Evolutionary conservation across 371 early-diverging fungal genomes (phyloP).

Genomic region (Syncephalastrum monosporum): DNA sequence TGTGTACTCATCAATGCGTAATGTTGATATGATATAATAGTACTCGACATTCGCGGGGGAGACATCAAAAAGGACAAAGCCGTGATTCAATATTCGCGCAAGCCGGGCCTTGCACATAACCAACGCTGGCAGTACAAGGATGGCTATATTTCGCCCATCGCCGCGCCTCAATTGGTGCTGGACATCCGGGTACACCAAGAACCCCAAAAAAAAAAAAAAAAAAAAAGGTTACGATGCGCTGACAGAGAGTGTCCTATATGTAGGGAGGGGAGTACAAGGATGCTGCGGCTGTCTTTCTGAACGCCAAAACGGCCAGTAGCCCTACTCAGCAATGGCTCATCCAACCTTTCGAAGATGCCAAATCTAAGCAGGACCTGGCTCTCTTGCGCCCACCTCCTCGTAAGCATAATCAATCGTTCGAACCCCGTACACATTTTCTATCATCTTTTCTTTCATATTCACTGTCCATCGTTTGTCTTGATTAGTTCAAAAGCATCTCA

Average conservation of each 20-base stretch:
- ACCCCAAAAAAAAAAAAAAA: background rate
- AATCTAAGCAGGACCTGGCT: slow-evolving; percentile 34
- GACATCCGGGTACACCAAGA: slow-evolving; percentile 34
- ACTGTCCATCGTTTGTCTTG: background rate
- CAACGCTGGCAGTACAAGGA: slow-evolving; percentile 50
- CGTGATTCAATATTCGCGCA: slow-evolving; percentile 50
- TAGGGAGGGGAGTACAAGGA: slow-evolving; percentile 46
- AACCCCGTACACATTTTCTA: background rate
- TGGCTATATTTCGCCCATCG: slow-evolving; percentile 39
- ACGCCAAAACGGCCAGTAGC: slow-evolving; percentile 27
- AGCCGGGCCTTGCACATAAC: slow-evolving; percentile 48
- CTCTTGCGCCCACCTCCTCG: slow-evolving; percentile 42
- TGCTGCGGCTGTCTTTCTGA: slow-evolving; percentile 33
- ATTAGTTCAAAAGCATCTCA: slow-evolving; percentile 18
- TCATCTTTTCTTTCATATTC: background rate
- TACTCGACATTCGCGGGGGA: slow-evolving; percentile 47
- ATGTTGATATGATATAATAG: slow-evolving; percentile 14
- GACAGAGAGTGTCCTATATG: slow-evolving; percentile 1
- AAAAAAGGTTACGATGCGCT: background rate
- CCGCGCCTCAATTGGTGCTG: slow-evolving; percentile 40
- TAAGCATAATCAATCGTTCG: slow-evolving; percentile 4
- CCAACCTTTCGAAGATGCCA: slow-evolving; percentile 43
- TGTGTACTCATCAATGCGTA: background rate
- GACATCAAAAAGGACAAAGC: slow-evolving; percentile 41
- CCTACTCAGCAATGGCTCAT: slow-evolving; percentile 45